Conservation (phyloP, 495 filamentous ascomycete genomes). For the Penicillium maclennaniae region DNA sequence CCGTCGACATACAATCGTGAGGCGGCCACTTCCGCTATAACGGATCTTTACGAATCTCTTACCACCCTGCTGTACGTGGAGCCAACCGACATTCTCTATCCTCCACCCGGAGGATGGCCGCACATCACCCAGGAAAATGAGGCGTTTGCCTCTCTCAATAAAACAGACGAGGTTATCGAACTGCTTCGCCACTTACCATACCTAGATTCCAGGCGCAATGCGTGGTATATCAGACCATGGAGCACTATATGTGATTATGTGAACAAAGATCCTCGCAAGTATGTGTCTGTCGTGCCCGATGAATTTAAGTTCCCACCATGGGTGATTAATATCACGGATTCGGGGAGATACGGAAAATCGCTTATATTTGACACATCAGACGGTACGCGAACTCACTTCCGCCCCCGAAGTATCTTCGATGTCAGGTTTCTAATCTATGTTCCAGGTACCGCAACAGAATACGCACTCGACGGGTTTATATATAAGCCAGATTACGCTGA, state of each 20-base stretch:
- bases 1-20: no score
- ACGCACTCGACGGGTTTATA: no score
- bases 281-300: not conserved
- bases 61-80: not conserved
- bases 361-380: no score
- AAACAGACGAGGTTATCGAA: not conserved
- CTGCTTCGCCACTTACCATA: slow-evolving; percentile 2
- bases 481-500: no score
- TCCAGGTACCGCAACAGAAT: no score
- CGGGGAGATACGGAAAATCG: no score
- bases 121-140: slow-evolving; percentile 1
- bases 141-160: not conserved
- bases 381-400: no score
- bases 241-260: not conserved
- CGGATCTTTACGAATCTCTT: not conserved
- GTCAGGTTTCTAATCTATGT: no score
- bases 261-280: not conserved
- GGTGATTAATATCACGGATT: no score
- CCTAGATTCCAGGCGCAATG: not conserved
- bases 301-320: not conserved
- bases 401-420: no score
- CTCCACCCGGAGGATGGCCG: slow-evolving; percentile 1
- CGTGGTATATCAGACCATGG: not conserved
- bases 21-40: no score
- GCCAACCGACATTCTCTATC: not conserved